These are phyloP conservation scores for Nitzschia palea DNA, from an alignment of 108 stramenopile species.

Conservation along the genomic window DNA sequence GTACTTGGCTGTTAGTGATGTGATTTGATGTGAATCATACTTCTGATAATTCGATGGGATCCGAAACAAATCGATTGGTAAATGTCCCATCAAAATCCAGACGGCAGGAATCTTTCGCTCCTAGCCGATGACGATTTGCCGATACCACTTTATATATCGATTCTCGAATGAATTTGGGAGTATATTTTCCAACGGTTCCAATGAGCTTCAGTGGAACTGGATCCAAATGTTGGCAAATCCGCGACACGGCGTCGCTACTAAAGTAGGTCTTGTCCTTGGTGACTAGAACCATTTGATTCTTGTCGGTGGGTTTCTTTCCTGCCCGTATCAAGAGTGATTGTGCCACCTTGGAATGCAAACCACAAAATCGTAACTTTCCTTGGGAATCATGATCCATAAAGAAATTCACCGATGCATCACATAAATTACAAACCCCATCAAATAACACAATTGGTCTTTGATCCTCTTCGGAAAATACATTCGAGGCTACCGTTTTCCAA, in stretches of 20 bases:
- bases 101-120: conserved; percentile 59
- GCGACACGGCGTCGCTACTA: conserved; percentile 28
- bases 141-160: conserved; percentile 50
- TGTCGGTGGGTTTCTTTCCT: conserved; percentile 24
- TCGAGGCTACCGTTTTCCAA: conserved; percentile 14
- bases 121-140: conserved; percentile 50
- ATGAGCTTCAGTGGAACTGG: background rate
- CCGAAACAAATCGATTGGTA: conserved; percentile 37
- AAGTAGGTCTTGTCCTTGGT: conserved; percentile 16
- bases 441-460: conserved; percentile 64
- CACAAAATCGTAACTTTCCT: conserved; percentile 40
- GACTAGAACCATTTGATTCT: conserved; percentile 14
- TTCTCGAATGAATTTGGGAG: conserved; percentile 60
- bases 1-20: conserved; percentile 24
- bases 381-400: conserved; percentile 55
- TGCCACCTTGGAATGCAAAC: conserved; percentile 32
- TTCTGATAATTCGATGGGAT: conserved; percentile 12
- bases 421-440: conserved; percentile 74
- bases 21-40: conserved; percentile 13
- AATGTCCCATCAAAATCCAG: conserved; percentile 48
- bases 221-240: conserved; percentile 21
- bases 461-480: conserved; percentile 25
- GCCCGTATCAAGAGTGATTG: conserved; percentile 30
- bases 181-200: conserved; percentile 20
- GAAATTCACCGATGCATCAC: conserved; percentile 64